Percentiles rank a stretch among this genome's conserved stretches.
Conservation (phyloP, 306 rosid genomes). For the Sindora glabra region DNA sequence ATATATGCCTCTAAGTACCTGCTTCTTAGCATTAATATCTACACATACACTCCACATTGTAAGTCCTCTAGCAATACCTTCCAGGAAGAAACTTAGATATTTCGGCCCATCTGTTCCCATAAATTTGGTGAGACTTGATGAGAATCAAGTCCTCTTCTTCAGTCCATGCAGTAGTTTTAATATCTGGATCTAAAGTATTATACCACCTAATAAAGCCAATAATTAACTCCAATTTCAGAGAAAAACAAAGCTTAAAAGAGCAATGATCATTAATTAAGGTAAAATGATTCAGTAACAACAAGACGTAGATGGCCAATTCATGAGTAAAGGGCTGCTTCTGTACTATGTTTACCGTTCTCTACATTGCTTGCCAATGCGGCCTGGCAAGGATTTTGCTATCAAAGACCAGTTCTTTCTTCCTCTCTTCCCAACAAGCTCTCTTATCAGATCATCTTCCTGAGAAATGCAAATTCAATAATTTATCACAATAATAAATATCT, state of each 20-base stretch:
- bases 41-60: neutral
- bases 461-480: neutral
- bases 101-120: slow-evolving; percentile 55
- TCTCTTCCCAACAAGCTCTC: slow-evolving; percentile 19
- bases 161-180: slow-evolving; percentile 39
- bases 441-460: slow-evolving; percentile 35
- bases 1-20: neutral
- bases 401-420: slow-evolving; percentile 37
- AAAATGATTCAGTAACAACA: neutral
- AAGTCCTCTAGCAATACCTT: slow-evolving; percentile 24
- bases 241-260: neutral
- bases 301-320: neutral
- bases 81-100: slow-evolving; percentile 35
- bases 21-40: neutral
- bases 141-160: slow-evolving; percentile 35
- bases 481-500: neutral
- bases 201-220: slow-evolving; percentile 29
- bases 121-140: slow-evolving; percentile 14
- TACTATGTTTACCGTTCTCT: slow-evolving; percentile 30
- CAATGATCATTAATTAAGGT: neutral
- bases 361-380: slow-evolving; percentile 56
- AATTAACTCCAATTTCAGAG: neutral
- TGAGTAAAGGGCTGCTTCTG: neutral
- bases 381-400: slow-evolving; percentile 38
- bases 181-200: slow-evolving; percentile 47